Conservation (phyloP, 176 grass and related monocot species). For the Thinopyrum elongatum region DNA sequence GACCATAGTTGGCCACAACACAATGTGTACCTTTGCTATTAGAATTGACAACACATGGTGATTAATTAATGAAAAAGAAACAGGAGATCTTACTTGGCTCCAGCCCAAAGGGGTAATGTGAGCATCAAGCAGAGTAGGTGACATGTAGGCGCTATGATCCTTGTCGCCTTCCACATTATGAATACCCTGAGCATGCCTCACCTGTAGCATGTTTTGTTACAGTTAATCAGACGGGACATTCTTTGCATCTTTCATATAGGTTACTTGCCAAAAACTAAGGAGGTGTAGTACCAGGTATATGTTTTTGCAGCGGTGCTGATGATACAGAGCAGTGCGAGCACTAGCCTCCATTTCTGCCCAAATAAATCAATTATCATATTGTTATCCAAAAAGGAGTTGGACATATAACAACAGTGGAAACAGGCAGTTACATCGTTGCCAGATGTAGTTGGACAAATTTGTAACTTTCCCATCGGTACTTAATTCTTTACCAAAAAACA, state of each 20-base stretch:
- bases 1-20: neutral
- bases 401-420: no score
- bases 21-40: neutral
- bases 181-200: conserved; percentile 94
- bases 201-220: conserved; percentile 24
- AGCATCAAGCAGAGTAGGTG: conserved; percentile 61
- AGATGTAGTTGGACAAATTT: neutral
- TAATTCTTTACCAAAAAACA: no score
- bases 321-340: conserved; percentile 54
- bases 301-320: conserved; percentile 79
- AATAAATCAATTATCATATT: neutral
- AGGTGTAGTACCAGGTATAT: conserved; percentile 60
- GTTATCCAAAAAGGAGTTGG: no score
- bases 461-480: no score
- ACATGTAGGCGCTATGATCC: conserved; percentile 46
- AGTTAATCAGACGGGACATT: neutral
- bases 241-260: neutral
- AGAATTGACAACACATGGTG: neutral
- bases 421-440: no score
- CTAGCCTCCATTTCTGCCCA: conserved; percentile 34
- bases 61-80: neutral
- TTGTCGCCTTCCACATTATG: conserved; percentile 88
- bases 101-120: conserved; percentile 56
- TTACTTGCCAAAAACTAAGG: neutral
- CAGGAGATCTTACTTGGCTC: conserved; percentile 44